A percentile compares a stretch with the other conserved stretches of the same genome.
Conservation (phyloP, 805 yeast genomes). For the Nakazawaea holstii region DNA sequence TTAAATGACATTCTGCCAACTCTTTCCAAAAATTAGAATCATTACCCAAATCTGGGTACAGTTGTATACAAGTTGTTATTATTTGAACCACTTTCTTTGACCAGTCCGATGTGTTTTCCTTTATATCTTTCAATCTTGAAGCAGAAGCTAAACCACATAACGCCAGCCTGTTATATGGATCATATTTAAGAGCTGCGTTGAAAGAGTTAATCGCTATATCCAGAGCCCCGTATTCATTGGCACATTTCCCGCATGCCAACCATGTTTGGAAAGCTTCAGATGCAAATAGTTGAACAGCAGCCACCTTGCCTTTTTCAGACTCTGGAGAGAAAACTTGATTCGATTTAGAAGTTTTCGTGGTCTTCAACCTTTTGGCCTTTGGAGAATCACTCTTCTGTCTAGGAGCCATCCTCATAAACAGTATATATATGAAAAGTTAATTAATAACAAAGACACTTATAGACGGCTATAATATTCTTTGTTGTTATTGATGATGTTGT, state of each 20-base stretch:
- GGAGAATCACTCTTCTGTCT: not conserved
- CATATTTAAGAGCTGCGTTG: conserved; percentile 36
- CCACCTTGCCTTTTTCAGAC: not conserved
- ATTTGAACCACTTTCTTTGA: conserved; percentile 34
- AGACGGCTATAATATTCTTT: too few species aligned
- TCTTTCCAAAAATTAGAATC: conserved; percentile 40
- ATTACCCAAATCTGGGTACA: conserved; percentile 31
- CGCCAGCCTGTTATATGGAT: conserved; percentile 34
- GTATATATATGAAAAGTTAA: not conserved
- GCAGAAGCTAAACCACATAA: conserved; percentile 38
- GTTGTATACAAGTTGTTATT: conserved; percentile 32
- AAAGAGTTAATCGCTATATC: conserved; percentile 37
- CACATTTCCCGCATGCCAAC: conserved; percentile 42
- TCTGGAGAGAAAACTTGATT: not conserved
- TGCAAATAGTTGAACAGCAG: conserved; percentile 3
- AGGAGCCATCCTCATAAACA: not conserved
- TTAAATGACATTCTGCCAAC: conserved; percentile 45
- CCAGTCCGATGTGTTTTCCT: conserved; percentile 32
- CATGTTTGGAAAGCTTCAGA: conserved; percentile 33
- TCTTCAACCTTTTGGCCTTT: not conserved
- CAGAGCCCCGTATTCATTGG: conserved; percentile 33
- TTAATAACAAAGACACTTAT: not conserved
- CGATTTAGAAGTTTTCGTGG: not conserved
- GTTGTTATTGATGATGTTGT: too few species aligned
- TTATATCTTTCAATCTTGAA: conserved; percentile 33